Conservation (phyloP, 257 asterid species). For the Scutellaria minor region DNA sequence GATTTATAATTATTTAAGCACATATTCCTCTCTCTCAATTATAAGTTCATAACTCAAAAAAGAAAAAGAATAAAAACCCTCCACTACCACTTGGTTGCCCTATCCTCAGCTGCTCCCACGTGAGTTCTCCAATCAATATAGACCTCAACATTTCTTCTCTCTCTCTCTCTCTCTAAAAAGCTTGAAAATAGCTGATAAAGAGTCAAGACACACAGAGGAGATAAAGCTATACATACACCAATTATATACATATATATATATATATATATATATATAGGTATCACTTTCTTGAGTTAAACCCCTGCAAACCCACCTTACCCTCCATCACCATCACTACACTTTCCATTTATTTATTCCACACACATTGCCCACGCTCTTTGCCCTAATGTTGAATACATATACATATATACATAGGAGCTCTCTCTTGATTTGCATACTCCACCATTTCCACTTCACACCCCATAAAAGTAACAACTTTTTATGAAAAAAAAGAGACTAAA, state of each 20-base stretch:
- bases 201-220: background rate
- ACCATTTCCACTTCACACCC: constrained; percentile 24
- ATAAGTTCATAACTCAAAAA: too few relatives aligned
- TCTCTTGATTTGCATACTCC: background rate
- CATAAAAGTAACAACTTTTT: background rate
- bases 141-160: background rate
- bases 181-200: constrained; percentile 21
- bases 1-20: too few relatives aligned
- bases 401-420: too few relatives aligned
- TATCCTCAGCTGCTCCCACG: constrained; percentile 41
- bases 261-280: constrained; percentile 26
- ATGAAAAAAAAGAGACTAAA: too few relatives aligned
- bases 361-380: constrained; percentile 30
- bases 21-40: too few relatives aligned
- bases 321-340: constrained; percentile 32
- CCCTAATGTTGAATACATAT: constrained; percentile 26
- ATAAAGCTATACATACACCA: constrained; percentile 28
- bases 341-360: background rate
- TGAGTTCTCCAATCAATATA: constrained; percentile 20
- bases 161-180: background rate
- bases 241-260: constrained; percentile 18
- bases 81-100: background rate
- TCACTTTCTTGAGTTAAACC: constrained; percentile 28
- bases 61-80: too few relatives aligned
- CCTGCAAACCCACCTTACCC: constrained; percentile 7